Percentiles rank a stretch among this genome's conserved stretches.
Conservation (phyloP, 2,329 filamentous ascomycete genomes). For the Allantophomopsis lycopodina region DNA sequence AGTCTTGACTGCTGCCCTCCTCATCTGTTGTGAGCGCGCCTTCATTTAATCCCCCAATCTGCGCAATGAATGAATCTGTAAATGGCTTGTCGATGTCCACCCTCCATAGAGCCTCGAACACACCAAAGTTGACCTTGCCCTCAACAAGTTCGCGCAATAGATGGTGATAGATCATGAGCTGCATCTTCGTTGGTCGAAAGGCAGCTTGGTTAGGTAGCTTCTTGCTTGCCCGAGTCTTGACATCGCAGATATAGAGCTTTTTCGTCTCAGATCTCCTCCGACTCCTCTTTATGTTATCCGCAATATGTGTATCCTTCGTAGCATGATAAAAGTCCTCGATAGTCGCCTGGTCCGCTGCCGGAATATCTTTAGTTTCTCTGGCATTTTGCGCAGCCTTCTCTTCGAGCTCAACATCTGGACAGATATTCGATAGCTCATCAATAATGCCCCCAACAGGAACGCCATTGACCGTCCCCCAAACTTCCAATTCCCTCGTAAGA, state of each 20-base stretch:
- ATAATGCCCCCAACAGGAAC: conserved; percentile 83
- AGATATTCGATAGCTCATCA: conserved; percentile 67
- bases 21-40: conserved; percentile 35
- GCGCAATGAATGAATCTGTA: conserved; percentile 65
- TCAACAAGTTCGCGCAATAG: conserved; percentile 67
- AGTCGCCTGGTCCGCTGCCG: conserved; percentile 16
- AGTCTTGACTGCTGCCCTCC: conserved; percentile 13
- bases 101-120: conserved; percentile 58
- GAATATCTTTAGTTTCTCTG: conserved; percentile 18
- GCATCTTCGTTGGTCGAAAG: conserved; percentile 65
- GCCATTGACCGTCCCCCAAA: conserved; percentile 77
- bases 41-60: conserved; percentile 57
- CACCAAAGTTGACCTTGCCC: conserved; percentile 53
- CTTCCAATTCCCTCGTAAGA: conserved; percentile 60
- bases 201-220: conserved; percentile 46
- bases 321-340: conserved; percentile 15
- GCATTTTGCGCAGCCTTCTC: conserved; percentile 18
- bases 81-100: conserved; percentile 54
- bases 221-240: conserved; percentile 67
- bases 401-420: conserved; percentile 61
- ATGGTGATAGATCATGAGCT: conserved; percentile 80
- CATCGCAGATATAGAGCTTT: conserved; percentile 66
- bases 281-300: conserved; percentile 4
- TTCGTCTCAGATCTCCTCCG: conserved; percentile 5
- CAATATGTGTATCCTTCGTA: conserved; percentile 6